Evolutionary conservation across 202 grass and related monocot species (phyloP).

Genomic region (Brachypodium distachyon): DNA sequence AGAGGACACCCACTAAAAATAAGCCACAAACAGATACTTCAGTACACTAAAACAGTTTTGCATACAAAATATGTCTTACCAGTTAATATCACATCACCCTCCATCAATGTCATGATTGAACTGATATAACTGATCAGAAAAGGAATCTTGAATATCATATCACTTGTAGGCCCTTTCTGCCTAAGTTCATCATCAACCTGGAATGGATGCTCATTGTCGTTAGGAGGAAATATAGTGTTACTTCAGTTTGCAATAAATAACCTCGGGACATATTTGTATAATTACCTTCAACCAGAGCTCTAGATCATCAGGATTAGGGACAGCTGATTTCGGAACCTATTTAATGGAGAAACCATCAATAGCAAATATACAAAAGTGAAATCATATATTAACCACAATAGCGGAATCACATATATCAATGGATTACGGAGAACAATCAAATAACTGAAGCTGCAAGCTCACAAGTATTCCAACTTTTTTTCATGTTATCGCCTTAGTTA

Average conservation of each 20-base stretch:
- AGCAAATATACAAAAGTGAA: background rate
- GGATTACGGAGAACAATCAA: background rate
- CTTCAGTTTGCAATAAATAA: background rate
- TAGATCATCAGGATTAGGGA: conserved; percentile 71
- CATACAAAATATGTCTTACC: conserved; percentile 30
- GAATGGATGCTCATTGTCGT: background rate
- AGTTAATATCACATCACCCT: conserved; percentile 96
- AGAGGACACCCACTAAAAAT: background rate
- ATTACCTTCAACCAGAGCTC: conserved; percentile 94
- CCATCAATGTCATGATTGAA: conserved; percentile 84
- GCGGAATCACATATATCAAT: background rate
- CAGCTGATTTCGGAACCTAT: conserved; percentile 83
- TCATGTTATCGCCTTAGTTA: background rate
- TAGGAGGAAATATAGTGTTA: background rate
- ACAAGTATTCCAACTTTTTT: background rate
- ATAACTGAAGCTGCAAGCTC: background rate
- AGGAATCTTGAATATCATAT: conserved; percentile 94
- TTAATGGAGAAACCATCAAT: conserved; percentile 5
- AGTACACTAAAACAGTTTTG: background rate
- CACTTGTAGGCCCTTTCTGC: conserved; percentile 87
- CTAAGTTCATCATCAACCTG: conserved; percentile 86
- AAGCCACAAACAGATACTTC: conserved; percentile 7
- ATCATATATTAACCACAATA: background rate
- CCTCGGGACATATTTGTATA: background rate
- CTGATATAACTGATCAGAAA: conserved; percentile 97